phyloP scores from a whole-genome alignment of 2,329 filamentous ascomycete genomes.

The Lasiodiplodia citricola region DNA sequence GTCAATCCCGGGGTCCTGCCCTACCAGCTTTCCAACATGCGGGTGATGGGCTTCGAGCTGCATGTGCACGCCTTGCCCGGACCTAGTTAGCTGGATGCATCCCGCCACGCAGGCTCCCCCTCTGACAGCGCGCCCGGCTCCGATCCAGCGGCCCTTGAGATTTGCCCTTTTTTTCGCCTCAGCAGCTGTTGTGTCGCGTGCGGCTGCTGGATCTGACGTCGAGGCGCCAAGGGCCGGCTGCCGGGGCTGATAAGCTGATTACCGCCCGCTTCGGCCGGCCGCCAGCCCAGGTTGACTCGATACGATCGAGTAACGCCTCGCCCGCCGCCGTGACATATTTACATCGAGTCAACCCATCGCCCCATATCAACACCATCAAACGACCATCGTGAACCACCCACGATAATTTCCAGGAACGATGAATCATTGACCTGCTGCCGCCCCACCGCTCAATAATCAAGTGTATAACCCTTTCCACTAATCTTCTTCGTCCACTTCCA shows the following conservation, averaged over 20 bases:
- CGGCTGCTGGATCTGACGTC: neutral
- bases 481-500: too few species aligned
- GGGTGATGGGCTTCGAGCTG: too few species aligned
- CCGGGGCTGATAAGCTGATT: slow-evolving; percentile 18
- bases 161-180: neutral
- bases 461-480: neutral
- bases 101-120: neutral
- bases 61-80: neutral
- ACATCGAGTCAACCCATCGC: slow-evolving; percentile 17
- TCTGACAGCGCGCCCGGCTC: neutral
- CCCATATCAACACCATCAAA: slow-evolving; percentile 22
- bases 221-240: slow-evolving; percentile 1
- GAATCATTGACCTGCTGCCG: neutral
- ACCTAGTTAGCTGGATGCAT: neutral
- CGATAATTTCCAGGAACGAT: neutral
- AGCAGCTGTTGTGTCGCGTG: slow-evolving; percentile 6
- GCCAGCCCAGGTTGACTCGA: slow-evolving; percentile 10
- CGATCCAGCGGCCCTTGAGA: neutral
- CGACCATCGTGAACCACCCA: slow-evolving; percentile 1
- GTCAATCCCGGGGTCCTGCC: slow-evolving; percentile 1
- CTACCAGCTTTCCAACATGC: neutral
- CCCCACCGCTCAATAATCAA: neutral
- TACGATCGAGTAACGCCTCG: slow-evolving; percentile 3
- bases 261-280: slow-evolving; percentile 1
- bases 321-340: slow-evolving; percentile 16